A percentile compares a stretch with the other conserved stretches of the same genome.
phyloP scores from a whole-genome alignment of 2,329 filamentous ascomycete genomes.

The Beauveria varroae region DNA sequence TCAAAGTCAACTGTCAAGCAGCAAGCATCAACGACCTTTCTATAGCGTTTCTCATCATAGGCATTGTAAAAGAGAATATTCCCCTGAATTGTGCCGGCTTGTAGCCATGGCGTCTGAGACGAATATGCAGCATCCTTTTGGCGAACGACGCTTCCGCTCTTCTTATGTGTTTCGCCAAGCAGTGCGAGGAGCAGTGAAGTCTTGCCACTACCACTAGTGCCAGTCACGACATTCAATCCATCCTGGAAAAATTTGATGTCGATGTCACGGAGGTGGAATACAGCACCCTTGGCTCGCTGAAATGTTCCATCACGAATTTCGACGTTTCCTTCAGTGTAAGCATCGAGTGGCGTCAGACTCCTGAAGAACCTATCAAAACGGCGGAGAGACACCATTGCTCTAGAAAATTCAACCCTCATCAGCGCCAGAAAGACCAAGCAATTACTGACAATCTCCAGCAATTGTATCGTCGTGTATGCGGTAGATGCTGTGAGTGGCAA shows the following conservation, averaged over 20 bases:
- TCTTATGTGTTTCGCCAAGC: constrained; percentile 45
- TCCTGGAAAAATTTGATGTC: constrained; percentile 44
- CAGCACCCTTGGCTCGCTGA: constrained; percentile 39
- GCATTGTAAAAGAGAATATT: constrained; percentile 47
- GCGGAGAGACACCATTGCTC: constrained; percentile 34
- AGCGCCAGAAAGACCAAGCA: constrained; percentile 41
- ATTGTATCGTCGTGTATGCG: constrained; percentile 48
- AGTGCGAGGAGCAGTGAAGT: constrained; percentile 47
- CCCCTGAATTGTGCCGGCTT: constrained; percentile 45
- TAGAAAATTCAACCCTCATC: constrained; percentile 24
- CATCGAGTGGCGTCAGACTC: constrained; percentile 38
- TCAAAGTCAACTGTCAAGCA: constrained; percentile 43
- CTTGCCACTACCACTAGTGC: constrained; percentile 49
- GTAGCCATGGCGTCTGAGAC: constrained; percentile 50
- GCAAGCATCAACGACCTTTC: constrained; percentile 47
- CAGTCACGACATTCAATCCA: constrained; percentile 46
- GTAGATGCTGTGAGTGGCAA: constrained; percentile 45
- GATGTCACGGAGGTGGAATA: constrained; percentile 40
- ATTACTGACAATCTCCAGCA: constrained; percentile 46
- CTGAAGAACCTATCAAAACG: constrained; percentile 48
- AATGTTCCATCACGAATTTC: constrained; percentile 40
- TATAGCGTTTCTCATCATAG: constrained; percentile 45
- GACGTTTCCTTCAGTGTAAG: constrained; percentile 41
- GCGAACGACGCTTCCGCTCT: constrained; percentile 38
- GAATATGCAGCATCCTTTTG: constrained; percentile 47